phyloP scores from a whole-genome alignment of 2,329 filamentous ascomycete genomes.

The Chaetoscypha palmicola region DNA sequence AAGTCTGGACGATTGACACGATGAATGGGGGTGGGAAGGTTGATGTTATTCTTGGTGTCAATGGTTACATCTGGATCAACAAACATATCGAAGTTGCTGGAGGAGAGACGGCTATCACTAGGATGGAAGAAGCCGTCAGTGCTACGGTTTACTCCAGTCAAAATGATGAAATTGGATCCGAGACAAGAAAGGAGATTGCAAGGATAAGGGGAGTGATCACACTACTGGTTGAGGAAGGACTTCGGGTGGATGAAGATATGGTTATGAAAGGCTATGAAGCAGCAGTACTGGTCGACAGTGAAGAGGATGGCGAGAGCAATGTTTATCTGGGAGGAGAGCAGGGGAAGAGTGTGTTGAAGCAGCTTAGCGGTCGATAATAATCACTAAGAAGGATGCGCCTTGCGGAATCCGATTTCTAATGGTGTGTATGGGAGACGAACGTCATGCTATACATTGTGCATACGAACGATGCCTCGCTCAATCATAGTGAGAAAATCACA shows the following conservation, averaged over 20 bases:
- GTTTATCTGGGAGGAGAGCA: conserved; percentile 48
- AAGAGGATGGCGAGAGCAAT: conserved; percentile 48
- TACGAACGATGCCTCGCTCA: too few species aligned
- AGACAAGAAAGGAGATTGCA: conserved; percentile 82
- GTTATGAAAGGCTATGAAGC: conserved; percentile 77
- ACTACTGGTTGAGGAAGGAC: conserved; percentile 72
- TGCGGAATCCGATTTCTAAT: too few species aligned
- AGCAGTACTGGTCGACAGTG: conserved; percentile 64
- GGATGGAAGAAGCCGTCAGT: conserved; percentile 80
- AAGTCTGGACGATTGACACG: conserved; percentile 76
- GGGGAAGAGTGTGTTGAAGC: conserved; percentile 28
- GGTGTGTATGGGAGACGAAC: too few species aligned
- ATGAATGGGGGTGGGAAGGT: conserved; percentile 55
- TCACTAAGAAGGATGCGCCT: too few species aligned
- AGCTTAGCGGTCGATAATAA: conserved; percentile 21
- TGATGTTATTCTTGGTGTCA: conserved; percentile 86
- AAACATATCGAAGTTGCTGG: conserved; percentile 65
- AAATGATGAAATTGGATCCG: conserved; percentile 74
- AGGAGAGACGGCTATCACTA: conserved; percentile 55
- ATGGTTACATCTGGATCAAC: conserved; percentile 94
- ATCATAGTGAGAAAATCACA: too few species aligned
- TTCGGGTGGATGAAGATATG: conserved; percentile 85
- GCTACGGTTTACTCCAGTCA: conserved; percentile 88
- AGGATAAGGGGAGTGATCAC: conserved; percentile 74
- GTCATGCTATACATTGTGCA: too few species aligned